A percentile compares a stretch with the other conserved stretches of the same genome.
Evolutionary conservation across 2,329 filamentous ascomycete genomes (phyloP).

Genomic region (Sporothrix schenckii): DNA sequence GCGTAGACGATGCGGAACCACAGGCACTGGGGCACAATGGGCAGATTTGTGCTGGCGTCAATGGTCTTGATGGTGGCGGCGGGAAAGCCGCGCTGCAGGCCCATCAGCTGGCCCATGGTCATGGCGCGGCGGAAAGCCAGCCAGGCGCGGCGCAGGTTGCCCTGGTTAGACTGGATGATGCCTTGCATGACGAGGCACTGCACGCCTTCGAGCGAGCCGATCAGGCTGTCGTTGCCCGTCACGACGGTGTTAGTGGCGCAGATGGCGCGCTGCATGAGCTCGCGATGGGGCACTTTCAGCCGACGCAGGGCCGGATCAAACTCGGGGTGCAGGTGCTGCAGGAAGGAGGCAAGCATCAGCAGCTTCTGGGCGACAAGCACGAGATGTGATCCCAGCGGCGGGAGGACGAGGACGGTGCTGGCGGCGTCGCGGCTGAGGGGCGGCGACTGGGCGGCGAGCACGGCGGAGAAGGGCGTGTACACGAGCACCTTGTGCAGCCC

Average conservation of each 20-base stretch:
- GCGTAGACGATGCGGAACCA: conserved; percentile 53
- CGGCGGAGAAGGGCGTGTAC: conserved; percentile 23
- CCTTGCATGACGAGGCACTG: conserved; percentile 55
- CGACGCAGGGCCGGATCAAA: conserved; percentile 27
- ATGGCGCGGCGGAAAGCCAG: conserved; percentile 51
- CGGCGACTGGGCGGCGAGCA: conserved; percentile 23
- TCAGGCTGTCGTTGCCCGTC: conserved; percentile 51
- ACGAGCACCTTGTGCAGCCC: conserved; percentile 24
- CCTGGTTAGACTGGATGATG: conserved; percentile 52
- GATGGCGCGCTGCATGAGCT: conserved; percentile 27
- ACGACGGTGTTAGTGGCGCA: conserved; percentile 42
- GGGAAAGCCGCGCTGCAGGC: conserved; percentile 29
- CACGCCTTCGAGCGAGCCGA: conserved; percentile 53
- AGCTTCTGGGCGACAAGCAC: conserved; percentile 44
- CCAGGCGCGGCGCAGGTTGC: conserved; percentile 53
- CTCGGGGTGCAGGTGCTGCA: conserved; percentile 39
- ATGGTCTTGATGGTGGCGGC: conserved; percentile 38
- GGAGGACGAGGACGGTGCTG: conserved; percentile 19
- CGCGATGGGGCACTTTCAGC: conserved; percentile 21
- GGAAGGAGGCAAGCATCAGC: conserved; percentile 41
- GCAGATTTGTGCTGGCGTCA: conserved; percentile 38
- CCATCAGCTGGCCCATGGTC: conserved; percentile 37
- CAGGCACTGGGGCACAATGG: conserved; percentile 45
- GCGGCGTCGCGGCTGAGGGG: neutral
- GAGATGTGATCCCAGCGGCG: conserved; percentile 38